These are phyloP conservation scores for Meredithiella fracta DNA, from an alignment of 2,329 filamentous ascomycete genomes.

Conservation along the genomic window DNA sequence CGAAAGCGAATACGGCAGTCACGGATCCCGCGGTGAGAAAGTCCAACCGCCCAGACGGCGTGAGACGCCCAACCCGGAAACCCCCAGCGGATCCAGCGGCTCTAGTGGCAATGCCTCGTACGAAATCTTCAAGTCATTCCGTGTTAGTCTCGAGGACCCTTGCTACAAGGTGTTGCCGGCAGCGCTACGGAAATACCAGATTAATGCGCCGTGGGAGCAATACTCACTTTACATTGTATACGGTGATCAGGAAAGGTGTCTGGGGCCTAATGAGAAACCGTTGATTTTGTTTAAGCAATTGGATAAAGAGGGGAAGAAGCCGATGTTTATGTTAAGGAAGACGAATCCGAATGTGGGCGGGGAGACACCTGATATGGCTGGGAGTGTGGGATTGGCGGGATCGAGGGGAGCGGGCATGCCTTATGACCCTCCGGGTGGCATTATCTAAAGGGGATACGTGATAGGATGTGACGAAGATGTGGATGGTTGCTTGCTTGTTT, in stretches of 20 bases:
- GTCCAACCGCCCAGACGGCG: constrained; percentile 35
- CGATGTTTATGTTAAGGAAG: constrained; percentile 94
- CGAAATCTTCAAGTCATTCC: constrained; percentile 98
- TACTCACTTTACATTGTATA: constrained; percentile 98
- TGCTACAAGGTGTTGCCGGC: constrained; percentile 95
- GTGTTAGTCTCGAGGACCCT: constrained; percentile 93
- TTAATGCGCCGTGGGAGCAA: constrained; percentile 92
- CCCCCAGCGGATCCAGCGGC: constrained; percentile 22
- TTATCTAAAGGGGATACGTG: constrained; percentile 28
- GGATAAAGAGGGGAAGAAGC: constrained; percentile 91
- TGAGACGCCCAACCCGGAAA: constrained; percentile 46
- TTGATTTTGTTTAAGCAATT: constrained; percentile 94
- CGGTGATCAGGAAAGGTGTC: constrained; percentile 89
- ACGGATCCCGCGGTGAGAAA: constrained; percentile 22
- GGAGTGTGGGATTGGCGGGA: constrained; percentile 35
- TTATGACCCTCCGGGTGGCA: constrained; percentile 44
- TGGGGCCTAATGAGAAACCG: constrained; percentile 83
- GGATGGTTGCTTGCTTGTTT: neutral
- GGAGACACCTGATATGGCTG: constrained; percentile 28
- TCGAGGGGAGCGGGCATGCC: constrained; percentile 28
- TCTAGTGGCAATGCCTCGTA: constrained; percentile 41
- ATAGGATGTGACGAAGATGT: neutral
- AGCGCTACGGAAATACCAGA: constrained; percentile 93
- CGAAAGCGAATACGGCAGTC: constrained; percentile 25
- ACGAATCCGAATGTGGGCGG: constrained; percentile 39